A percentile compares a stretch with the other conserved stretches of the same genome.
Conservation (phyloP, 2,329 filamentous ascomycete genomes). For the Westerdykella ornata region DNA sequence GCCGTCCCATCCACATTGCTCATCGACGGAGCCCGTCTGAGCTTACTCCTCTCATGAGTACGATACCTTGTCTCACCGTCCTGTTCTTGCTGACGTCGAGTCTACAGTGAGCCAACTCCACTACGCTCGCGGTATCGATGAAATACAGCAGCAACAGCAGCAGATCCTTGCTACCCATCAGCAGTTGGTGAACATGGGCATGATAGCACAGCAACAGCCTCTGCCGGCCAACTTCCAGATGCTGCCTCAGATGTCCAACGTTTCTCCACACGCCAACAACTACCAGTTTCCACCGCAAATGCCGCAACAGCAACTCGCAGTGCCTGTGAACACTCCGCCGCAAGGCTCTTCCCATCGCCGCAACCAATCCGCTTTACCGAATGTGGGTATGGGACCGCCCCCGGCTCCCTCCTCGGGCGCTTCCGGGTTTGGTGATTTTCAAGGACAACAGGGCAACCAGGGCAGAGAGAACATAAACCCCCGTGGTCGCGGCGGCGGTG, state of each 20-base stretch:
- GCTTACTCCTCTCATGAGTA: conserved; percentile 95
- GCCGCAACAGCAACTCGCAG: conserved; percentile 54
- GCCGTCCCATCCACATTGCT: conserved; percentile 91
- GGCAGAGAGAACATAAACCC: conserved; percentile 61
- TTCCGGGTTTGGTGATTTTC: conserved; percentile 80
- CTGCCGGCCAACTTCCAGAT: conserved; percentile 49
- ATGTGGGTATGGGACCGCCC: conserved; percentile 82
- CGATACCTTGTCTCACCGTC: conserved; percentile 43
- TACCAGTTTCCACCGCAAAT: conserved; percentile 77
- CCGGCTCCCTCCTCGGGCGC: conserved; percentile 86
- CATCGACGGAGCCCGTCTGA: conserved; percentile 96
- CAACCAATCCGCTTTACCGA: conserved; percentile 94
- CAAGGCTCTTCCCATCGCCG: conserved; percentile 85
- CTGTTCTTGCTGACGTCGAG: conserved; percentile 17
- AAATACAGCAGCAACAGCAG: conserved; percentile 95
- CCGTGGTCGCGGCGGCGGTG: conserved; percentile 66
- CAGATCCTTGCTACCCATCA: conserved; percentile 94
- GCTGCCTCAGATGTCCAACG: conserved; percentile 71
- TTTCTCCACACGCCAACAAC: conserved; percentile 65
- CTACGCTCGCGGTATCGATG: conserved; percentile 96
- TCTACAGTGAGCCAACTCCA: conserved; percentile 89
- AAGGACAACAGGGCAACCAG: conserved; percentile 51
- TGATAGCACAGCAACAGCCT: conserved; percentile 79
- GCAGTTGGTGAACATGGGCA: conserved; percentile 96
- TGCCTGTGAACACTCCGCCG: conserved; percentile 66